phyloP scores from a whole-genome alignment of 495 filamentous ascomycete genomes.

The Clohesyomyces aquaticus region DNA sequence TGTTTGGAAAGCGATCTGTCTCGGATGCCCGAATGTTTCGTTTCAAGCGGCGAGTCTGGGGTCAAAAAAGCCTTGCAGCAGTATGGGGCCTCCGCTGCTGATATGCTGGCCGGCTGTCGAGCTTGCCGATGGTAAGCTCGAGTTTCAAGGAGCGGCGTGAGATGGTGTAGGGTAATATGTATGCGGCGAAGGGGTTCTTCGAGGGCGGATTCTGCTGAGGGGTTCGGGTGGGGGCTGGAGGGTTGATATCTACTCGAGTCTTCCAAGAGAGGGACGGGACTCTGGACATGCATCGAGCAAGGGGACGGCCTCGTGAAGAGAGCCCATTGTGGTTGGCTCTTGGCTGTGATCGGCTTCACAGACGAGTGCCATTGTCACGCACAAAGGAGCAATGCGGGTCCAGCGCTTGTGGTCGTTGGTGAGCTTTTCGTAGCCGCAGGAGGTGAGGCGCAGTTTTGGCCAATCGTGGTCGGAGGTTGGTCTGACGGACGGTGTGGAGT shows the following conservation, averaged over 20 bases:
- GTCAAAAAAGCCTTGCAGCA: slow-evolving; percentile 6
- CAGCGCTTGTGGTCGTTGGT: slow-evolving; percentile 18
- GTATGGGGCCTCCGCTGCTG: neutral
- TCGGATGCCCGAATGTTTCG: neutral
- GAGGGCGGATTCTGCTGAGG: neutral
- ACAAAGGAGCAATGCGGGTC: slow-evolving; percentile 8
- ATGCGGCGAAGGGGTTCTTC: slow-evolving; percentile 13
- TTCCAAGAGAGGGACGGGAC: slow-evolving; percentile 5
- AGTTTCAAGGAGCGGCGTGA: slow-evolving; percentile 10
- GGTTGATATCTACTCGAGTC: slow-evolving; percentile 21
- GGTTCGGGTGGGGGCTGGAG: slow-evolving; percentile 18
- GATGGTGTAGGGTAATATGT: slow-evolving; percentile 18
- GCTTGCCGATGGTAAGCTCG: slow-evolving; percentile 8
- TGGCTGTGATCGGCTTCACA: slow-evolving; percentile 21
- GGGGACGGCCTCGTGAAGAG: slow-evolving; percentile 8
- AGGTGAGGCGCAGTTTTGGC: slow-evolving; percentile 28
- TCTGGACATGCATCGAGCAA: slow-evolving; percentile 25
- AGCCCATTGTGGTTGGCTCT: slow-evolving; percentile 19
- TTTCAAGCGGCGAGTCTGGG: slow-evolving; percentile 4
- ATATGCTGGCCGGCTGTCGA: neutral
- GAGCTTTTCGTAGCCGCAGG: neutral
- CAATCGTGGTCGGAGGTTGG: slow-evolving; percentile 23
- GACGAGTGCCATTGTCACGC: slow-evolving; percentile 5
- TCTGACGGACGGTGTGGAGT: slow-evolving; percentile 25
- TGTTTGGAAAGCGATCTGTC: slow-evolving; percentile 10